Percentiles rank a stretch among this genome's conserved stretches.
Evolutionary conservation across 257 asterid genomes (phyloP).

Genomic region (Thymus mandschuricus): DNA sequence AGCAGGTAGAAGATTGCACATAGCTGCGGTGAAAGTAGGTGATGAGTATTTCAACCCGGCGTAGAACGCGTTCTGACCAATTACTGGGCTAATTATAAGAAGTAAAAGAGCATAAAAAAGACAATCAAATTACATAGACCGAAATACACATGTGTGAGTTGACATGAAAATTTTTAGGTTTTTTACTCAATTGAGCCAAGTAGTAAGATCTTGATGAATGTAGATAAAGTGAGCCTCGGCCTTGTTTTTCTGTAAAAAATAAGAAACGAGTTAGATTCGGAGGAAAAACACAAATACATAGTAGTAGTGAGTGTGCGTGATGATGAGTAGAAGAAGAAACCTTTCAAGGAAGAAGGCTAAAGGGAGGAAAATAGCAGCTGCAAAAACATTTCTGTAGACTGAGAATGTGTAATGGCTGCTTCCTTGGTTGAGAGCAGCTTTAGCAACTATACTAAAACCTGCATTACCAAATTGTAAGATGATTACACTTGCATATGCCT

Average conservation of each 20-base stretch:
- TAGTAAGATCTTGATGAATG: slow-evolving; percentile 52
- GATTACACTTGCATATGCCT: slow-evolving; percentile 52
- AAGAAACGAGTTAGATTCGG: too few relatives aligned
- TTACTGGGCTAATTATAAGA: slow-evolving; percentile 47
- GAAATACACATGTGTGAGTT: neutral
- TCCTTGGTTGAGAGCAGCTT: slow-evolving; percentile 61
- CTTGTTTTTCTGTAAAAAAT: slow-evolving; percentile 58
- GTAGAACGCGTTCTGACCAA: slow-evolving; percentile 68
- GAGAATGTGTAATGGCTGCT: slow-evolving; percentile 59
- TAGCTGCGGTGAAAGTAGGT: slow-evolving; percentile 61
- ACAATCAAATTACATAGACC: too few relatives aligned
- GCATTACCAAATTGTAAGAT: slow-evolving; percentile 53
- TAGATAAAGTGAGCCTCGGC: slow-evolving; percentile 55
- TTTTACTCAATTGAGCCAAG: slow-evolving; percentile 65
- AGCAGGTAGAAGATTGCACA: slow-evolving; percentile 77
- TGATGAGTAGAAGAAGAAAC: slow-evolving; percentile 20
- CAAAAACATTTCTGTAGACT: slow-evolving; percentile 60
- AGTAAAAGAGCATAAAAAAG: too few relatives aligned
- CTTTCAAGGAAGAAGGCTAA: slow-evolving; percentile 59
- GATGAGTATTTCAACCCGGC: slow-evolving; percentile 65
- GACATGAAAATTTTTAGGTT: neutral
- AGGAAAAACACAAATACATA: too few relatives aligned
- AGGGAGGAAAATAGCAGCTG: slow-evolving; percentile 53
- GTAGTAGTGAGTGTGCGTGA: too few relatives aligned
- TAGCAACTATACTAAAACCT: slow-evolving; percentile 55